Percentiles rank a stretch among this genome's conserved stretches.
phyloP scores from a whole-genome alignment of 2,329 filamentous ascomycete species.

The Phialophora tarda region DNA sequence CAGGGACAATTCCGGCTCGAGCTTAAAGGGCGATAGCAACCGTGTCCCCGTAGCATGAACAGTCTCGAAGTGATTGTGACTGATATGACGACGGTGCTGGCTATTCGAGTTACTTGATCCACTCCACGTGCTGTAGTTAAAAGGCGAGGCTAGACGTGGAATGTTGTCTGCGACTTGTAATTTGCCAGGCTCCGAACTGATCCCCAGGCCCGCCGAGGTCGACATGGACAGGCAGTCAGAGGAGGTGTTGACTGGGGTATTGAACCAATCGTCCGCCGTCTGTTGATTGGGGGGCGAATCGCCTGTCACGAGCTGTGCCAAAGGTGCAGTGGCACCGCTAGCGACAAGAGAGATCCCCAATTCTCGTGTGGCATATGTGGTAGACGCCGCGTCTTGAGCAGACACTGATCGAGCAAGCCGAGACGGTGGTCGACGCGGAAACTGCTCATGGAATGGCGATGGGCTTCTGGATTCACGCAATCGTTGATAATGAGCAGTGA shows the following conservation, averaged over 20 bases:
- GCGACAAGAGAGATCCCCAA: constrained; percentile 53
- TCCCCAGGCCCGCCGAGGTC: constrained; percentile 35
- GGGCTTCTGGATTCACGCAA: constrained; percentile 65
- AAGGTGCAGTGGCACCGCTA: constrained; percentile 48
- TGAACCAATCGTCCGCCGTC: constrained; percentile 46
- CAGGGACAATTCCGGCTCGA: constrained; percentile 57
- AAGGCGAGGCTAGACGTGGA: constrained; percentile 56
- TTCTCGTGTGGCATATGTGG: constrained; percentile 51
- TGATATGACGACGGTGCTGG: constrained; percentile 41
- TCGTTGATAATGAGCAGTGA: constrained; percentile 68
- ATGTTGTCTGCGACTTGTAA: constrained; percentile 39
- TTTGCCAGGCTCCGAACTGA: constrained; percentile 33
- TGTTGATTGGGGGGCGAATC: constrained; percentile 39
- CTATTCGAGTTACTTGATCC: constrained; percentile 47
- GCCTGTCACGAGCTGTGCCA: constrained; percentile 45
- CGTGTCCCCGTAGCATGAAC: constrained; percentile 53
- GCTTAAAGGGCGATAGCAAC: constrained; percentile 59
- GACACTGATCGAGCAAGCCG: constrained; percentile 36
- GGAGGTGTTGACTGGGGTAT: constrained; percentile 42
- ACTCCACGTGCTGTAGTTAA: constrained; percentile 56
- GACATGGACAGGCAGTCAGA: constrained; percentile 30
- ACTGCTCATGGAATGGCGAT: constrained; percentile 59
- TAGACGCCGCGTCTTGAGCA: constrained; percentile 39
- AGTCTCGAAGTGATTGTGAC: constrained; percentile 49
- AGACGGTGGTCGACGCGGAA: constrained; percentile 42